Conservation (phyloP, 371 early-diverging fungal species). For the Circinella minor region DNA sequence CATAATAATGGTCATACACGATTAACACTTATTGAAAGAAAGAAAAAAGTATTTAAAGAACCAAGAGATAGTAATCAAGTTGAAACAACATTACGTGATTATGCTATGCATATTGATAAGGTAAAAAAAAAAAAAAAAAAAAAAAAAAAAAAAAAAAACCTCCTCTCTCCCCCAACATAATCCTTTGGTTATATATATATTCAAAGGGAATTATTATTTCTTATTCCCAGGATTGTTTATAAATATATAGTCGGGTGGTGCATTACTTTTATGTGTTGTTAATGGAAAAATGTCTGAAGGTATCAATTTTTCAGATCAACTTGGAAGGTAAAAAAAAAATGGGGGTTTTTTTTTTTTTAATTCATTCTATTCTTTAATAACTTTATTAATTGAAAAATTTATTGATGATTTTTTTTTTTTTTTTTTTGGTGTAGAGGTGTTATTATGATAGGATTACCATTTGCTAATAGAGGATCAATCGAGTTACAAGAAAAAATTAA, state of each 20-base stretch:
- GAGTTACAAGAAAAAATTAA: slow-evolving; percentile 83
- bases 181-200: not conserved
- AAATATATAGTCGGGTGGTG: slow-evolving; percentile 54
- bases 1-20: slow-evolving; percentile 16
- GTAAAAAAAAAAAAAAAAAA: too few relatives aligned
- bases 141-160: not conserved
- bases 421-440: slow-evolving; percentile 61
- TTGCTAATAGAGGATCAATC: slow-evolving; percentile 72
- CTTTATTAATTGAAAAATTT: too few relatives aligned
- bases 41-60: slow-evolving; percentile 76
- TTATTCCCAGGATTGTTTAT: not conserved
- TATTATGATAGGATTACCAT: slow-evolving; percentile 91
- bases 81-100: slow-evolving; percentile 66
- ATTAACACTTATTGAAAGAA: slow-evolving; percentile 49
- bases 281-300: slow-evolving; percentile 99
- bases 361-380: too few relatives aligned
- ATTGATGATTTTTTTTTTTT: too few relatives aligned
- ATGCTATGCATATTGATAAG: slow-evolving; percentile 52
- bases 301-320: slow-evolving; percentile 91
- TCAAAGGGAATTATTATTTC: not conserved
- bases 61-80: slow-evolving; percentile 65
- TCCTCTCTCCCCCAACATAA: too few relatives aligned
- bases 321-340: slow-evolving; percentile 84
- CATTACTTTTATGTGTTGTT: slow-evolving; percentile 92
- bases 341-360: not conserved